Evolutionary conservation across 495 filamentous ascomycete species (phyloP).

Genomic region (Clavariopsis aquatica): DNA sequence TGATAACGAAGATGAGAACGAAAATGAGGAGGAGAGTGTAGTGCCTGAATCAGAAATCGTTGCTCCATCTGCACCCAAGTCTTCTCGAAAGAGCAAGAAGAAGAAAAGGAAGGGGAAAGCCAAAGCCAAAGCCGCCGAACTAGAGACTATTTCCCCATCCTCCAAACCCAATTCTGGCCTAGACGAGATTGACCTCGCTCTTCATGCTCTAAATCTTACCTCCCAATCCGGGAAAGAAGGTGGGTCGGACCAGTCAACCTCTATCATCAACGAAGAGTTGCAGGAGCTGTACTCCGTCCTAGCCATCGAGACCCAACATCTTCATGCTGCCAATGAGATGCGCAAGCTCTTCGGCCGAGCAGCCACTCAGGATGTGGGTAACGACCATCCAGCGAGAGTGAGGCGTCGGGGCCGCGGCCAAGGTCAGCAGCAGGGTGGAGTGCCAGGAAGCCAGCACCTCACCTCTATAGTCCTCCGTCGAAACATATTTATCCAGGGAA

Average conservation of each 20-base stretch:
- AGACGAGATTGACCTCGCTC: slow-evolving; percentile 83
- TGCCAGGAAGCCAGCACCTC: slow-evolving; percentile 61
- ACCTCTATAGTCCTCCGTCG: slow-evolving; percentile 68
- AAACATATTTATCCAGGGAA: slow-evolving; percentile 85
- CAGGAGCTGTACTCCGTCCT: slow-evolving; percentile 61
- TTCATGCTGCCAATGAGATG: slow-evolving; percentile 94
- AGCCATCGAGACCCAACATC: slow-evolving; percentile 70
- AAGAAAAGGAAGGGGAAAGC: slow-evolving; percentile 55
- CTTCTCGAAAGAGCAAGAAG: slow-evolving; percentile 45
- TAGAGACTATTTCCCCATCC: slow-evolving; percentile 12
- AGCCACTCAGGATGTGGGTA: slow-evolving; percentile 62
- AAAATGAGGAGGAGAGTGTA: slow-evolving; percentile 29
- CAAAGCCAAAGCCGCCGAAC: slow-evolving; percentile 47
- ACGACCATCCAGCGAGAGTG: slow-evolving; percentile 46
- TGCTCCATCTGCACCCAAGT: slow-evolving; percentile 19
- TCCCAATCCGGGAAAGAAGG: slow-evolving; percentile 37
- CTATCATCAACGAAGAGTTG: slow-evolving; percentile 38
- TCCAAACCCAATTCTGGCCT: slow-evolving; percentile 41
- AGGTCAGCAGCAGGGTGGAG: slow-evolving; percentile 68
- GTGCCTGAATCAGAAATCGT: slow-evolving; percentile 3
- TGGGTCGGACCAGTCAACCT: slow-evolving; percentile 37
- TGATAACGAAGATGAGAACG: slow-evolving; percentile 39
- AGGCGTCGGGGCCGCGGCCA: slow-evolving; percentile 54
- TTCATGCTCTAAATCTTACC: slow-evolving; percentile 61
- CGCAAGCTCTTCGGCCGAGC: slow-evolving; percentile 83